A percentile compares a stretch with the other conserved stretches of the same genome.
Evolutionary conservation across 2,329 filamentous ascomycete species (phyloP).

Genomic region (Xylogone sp.): DNA sequence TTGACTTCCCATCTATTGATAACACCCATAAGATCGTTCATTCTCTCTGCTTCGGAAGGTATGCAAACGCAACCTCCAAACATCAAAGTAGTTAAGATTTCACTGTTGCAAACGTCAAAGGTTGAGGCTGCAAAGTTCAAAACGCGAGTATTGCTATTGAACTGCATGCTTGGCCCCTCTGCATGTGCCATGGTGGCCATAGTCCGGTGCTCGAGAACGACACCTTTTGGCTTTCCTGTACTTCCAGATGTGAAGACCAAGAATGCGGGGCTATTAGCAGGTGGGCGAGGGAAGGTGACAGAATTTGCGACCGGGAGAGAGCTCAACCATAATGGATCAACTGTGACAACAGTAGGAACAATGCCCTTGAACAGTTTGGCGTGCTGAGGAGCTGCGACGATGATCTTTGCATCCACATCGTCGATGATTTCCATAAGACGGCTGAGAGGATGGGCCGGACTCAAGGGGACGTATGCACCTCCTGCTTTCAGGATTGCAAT

Average conservation of each 20-base stretch:
- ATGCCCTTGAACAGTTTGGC: neutral
- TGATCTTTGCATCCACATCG: constrained; percentile 3
- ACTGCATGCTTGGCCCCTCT: neutral
- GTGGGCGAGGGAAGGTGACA: neutral
- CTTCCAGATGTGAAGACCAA: constrained; percentile 15
- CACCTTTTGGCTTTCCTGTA: constrained; percentile 15
- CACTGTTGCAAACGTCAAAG: constrained; percentile 12
- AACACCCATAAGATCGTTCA: constrained; percentile 2
- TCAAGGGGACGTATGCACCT: constrained; percentile 20
- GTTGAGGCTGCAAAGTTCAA: constrained; percentile 10
- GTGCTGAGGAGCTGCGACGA: constrained; percentile 6
- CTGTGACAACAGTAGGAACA: neutral
- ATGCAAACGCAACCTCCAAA: constrained; percentile 9
- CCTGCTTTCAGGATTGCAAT: constrained; percentile 17
- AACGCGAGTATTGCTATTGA: neutral
- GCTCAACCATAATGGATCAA: neutral
- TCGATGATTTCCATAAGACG: constrained; percentile 1
- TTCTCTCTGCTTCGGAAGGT: constrained; percentile 5
- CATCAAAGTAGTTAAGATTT: constrained; percentile 10
- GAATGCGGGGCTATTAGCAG: neutral
- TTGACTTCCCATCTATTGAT: constrained; percentile 5
- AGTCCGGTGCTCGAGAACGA: constrained; percentile 6
- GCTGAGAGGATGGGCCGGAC: constrained; percentile 19
- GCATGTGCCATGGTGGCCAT: neutral
- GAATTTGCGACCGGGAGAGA: neutral